phyloP scores from a whole-genome alignment of 768 basidiomycete genomes.

The Calocybe gangraenosa region DNA sequence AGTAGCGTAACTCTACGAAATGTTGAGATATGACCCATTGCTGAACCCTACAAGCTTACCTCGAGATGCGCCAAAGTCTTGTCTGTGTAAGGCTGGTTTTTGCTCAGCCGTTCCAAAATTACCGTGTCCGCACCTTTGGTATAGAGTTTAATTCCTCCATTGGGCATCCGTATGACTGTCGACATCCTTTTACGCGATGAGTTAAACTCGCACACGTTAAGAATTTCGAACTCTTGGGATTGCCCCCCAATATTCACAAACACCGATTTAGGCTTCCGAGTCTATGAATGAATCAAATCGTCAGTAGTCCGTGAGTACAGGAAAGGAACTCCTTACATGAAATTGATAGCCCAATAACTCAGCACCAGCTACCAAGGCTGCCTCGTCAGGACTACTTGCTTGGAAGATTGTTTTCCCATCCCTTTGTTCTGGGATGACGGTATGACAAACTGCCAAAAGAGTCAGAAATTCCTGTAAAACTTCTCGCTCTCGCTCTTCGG shows the following conservation, averaged over 20 bases:
- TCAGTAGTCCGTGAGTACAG: neutral
- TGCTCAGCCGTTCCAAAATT: conserved; percentile 88
- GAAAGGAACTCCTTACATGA: conserved; percentile 55
- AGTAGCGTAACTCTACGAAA: conserved; percentile 83
- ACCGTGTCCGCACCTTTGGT: conserved; percentile 99
- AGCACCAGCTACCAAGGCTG: conserved; percentile 91
- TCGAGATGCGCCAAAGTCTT: conserved; percentile 88
- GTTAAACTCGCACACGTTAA: conserved; percentile 99
- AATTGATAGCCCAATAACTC: conserved; percentile 91
- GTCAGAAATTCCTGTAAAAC: conserved; percentile 71
- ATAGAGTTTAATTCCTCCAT: conserved; percentile 91
- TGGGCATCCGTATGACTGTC: conserved; percentile 80
- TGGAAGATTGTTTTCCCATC: conserved; percentile 92
- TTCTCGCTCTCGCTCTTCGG: conserved; percentile 40
- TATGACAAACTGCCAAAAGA: conserved; percentile 92
- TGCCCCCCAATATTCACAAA: conserved; percentile 79
- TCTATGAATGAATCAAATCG: conserved; percentile 41
- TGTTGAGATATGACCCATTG: neutral
- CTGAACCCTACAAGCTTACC: conserved; percentile 41
- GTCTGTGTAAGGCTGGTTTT: conserved; percentile 81
- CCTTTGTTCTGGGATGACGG: conserved; percentile 91
- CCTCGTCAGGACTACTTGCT: conserved; percentile 97
- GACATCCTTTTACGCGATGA: conserved; percentile 98
- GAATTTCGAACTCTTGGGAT: conserved; percentile 77
- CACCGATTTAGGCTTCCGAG: conserved; percentile 92